Percentiles rank a stretch among this genome's conserved stretches.
These are phyloP conservation scores for Coemansia sp. DNA, from an alignment of 192 early-diverging fungal genomes.

Conservation along the genomic window DNA sequence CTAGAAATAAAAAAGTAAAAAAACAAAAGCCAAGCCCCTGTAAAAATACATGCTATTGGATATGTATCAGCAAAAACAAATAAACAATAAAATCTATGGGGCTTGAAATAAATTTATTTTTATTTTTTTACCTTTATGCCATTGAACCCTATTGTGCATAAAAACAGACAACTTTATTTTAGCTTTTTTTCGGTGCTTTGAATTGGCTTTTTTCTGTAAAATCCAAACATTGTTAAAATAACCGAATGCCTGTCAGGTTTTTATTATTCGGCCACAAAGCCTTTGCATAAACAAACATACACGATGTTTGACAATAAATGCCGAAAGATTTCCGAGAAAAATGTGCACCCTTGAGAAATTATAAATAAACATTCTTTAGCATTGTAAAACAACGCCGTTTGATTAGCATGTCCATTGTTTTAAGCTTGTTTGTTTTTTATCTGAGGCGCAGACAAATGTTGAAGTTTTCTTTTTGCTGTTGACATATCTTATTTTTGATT, in stretches of 20 bases:
- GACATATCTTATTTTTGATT: background rate
- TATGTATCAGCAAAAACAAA: background rate
- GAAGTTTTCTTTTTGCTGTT: background rate
- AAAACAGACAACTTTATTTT: background rate
- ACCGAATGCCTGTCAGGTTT: background rate
- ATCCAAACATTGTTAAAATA: background rate
- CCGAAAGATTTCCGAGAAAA: background rate
- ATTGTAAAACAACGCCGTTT: background rate
- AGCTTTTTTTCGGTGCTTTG: background rate
- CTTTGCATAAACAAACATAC: background rate
- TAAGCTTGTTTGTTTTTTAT: background rate
- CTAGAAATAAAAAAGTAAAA: background rate
- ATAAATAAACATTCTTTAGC: background rate
- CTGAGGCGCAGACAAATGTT: background rate
- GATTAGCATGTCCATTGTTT: background rate
- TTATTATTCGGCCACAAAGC: background rate
- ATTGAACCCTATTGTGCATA: background rate
- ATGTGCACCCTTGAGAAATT: constrained; percentile 2
- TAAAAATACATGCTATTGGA: background rate
- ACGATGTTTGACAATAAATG: background rate
- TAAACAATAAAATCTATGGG: background rate
- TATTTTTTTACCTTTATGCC: background rate
- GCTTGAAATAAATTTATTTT: background rate
- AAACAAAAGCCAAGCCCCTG: constrained; percentile 1
- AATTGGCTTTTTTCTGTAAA: background rate